These are phyloP conservation scores for Colletotrichum destructivum DNA, from an alignment of 2,329 filamentous ascomycete species.

Conservation along the genomic window DNA sequence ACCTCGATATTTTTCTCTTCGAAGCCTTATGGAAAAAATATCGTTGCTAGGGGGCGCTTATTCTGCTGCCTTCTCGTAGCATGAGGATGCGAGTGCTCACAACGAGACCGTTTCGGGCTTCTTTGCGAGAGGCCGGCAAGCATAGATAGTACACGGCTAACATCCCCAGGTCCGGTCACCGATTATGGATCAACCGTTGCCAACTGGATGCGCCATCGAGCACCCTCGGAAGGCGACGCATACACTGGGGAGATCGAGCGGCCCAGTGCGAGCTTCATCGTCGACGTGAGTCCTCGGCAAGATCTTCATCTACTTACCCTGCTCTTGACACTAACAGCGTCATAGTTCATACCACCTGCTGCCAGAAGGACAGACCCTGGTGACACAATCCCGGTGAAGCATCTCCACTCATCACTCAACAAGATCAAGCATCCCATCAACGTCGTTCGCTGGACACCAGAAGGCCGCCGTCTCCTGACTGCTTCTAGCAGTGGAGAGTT, in stretches of 20 bases:
- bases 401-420: constrained; percentile 97
- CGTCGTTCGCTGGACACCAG: constrained; percentile 96
- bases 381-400: constrained; percentile 93
- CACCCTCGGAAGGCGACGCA: constrained; percentile 49
- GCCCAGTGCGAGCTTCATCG: constrained; percentile 89
- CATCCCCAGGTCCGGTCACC: constrained; percentile 81
- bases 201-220: constrained; percentile 90
- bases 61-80: background rate
- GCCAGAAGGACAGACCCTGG: constrained; percentile 82
- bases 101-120: background rate
- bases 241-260: constrained; percentile 84
- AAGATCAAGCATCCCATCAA: constrained; percentile 99
- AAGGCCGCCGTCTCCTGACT: constrained; percentile 91
- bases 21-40: background rate
- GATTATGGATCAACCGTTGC: constrained; percentile 93
- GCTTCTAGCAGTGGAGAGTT: constrained; percentile 98
- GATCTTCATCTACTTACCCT: background rate
- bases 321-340: constrained; percentile 13
- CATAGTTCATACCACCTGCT: constrained; percentile 88
- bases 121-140: background rate
- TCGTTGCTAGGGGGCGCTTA: background rate
- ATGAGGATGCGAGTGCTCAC: background rate
- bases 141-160: constrained; percentile 17
- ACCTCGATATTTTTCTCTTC: background rate
- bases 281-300: constrained; percentile 76